Evolutionary conservation across 2,329 filamentous ascomycete species (phyloP).

Genomic region (Fusarium sp.): DNA sequence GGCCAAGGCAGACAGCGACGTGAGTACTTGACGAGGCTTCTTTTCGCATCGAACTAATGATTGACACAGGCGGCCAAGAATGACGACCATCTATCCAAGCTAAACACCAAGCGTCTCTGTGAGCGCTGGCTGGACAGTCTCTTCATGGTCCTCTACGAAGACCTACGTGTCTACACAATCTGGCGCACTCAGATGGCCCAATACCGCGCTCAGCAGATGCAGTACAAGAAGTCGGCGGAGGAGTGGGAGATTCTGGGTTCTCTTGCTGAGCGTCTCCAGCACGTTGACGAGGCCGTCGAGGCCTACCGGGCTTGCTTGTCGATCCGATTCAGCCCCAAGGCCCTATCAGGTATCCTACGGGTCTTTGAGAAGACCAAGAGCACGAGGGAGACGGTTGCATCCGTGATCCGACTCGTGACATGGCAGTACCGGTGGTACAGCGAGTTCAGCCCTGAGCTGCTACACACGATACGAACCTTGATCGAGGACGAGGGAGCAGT

Average conservation of each 20-base stretch:
- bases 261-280: slow-evolving; percentile 91
- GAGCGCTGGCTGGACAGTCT: slow-evolving; percentile 98
- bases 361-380: slow-evolving; percentile 82
- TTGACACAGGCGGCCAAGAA: slow-evolving; percentile 69
- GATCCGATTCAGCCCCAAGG: slow-evolving; percentile 92
- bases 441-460: slow-evolving; percentile 93
- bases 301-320: slow-evolving; percentile 90
- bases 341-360: slow-evolving; percentile 84
- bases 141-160: slow-evolving; percentile 99
- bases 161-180: slow-evolving; percentile 97
- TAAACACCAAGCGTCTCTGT: slow-evolving; percentile 96
- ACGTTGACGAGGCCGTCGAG: slow-evolving; percentile 90
- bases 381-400: slow-evolving; percentile 82
- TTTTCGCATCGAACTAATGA: slow-evolving; percentile 28
- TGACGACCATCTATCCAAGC: slow-evolving; percentile 83
- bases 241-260: slow-evolving; percentile 99
- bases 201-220: slow-evolving; percentile 90
- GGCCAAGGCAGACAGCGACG: slow-evolving; percentile 78
- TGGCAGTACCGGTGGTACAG: slow-evolving; percentile 99
- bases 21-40: slow-evolving; percentile 50
- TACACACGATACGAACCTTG: slow-evolving; percentile 87
- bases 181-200: slow-evolving; percentile 99
- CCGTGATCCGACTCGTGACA: slow-evolving; percentile 90
- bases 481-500: slow-evolving; percentile 98
- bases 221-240: slow-evolving; percentile 96